phyloP scores from a whole-genome alignment of 2,329 filamentous ascomycete genomes.

The Hypoxylon sp. region DNA sequence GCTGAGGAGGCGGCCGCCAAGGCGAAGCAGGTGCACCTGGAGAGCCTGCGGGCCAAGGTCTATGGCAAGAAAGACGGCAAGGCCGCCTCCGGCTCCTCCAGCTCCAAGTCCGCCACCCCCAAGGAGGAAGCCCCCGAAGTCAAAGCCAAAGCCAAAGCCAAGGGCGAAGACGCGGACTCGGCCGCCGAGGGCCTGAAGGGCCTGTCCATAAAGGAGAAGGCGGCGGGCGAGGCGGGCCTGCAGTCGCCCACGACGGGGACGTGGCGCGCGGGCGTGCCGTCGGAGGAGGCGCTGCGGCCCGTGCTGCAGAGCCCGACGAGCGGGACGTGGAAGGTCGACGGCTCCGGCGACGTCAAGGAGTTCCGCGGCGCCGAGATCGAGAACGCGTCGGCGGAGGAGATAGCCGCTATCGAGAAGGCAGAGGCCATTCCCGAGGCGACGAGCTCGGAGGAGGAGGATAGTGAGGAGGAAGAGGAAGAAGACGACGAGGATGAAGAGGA shows the following conservation, averaged over 20 bases:
- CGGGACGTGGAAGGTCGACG: conserved; percentile 57
- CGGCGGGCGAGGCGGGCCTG: conserved; percentile 51
- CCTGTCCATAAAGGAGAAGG: conserved; percentile 33
- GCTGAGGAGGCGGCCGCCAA: conserved; percentile 75
- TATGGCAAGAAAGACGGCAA: conserved; percentile 55
- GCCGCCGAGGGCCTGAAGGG: conserved; percentile 42
- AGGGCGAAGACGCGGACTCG: conserved; percentile 13
- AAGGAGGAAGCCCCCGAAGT: background rate
- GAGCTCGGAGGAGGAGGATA: conserved; percentile 52
- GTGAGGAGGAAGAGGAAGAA: conserved; percentile 49
- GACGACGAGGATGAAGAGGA: conserved; percentile 50
- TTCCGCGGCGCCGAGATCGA: conserved; percentile 51
- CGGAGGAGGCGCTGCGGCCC: conserved; percentile 46
- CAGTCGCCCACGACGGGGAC: conserved; percentile 61
- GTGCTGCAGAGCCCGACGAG: conserved; percentile 60
- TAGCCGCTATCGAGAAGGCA: conserved; percentile 56
- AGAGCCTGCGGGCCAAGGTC: conserved; percentile 67
- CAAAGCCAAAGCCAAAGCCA: background rate
- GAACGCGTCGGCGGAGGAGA: conserved; percentile 55
- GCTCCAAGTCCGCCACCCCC: background rate
- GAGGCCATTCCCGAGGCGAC: conserved; percentile 58
- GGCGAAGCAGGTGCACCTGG: conserved; percentile 70
- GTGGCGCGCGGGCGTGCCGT: conserved; percentile 53
- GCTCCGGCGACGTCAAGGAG: conserved; percentile 18
- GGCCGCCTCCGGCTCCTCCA: background rate